Conservation (phyloP, 768 basidiomycete genomes). For the Glaciozyma martinii region DNA sequence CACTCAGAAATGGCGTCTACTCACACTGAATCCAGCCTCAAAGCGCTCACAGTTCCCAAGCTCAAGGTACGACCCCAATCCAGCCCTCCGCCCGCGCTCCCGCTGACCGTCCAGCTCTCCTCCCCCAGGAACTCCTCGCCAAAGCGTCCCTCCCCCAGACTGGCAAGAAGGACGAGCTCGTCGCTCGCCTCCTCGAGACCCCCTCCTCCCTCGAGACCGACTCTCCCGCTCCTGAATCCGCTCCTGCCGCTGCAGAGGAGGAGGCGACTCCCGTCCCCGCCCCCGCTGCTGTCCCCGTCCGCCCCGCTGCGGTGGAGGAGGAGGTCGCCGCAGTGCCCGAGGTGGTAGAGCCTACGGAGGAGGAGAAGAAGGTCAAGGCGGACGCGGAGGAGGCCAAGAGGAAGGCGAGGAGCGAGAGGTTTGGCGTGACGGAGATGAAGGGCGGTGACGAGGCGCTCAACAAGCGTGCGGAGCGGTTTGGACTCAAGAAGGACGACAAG, state of each 20-base stretch:
- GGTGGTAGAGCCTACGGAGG: conserved; percentile 1
- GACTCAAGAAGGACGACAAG: neutral
- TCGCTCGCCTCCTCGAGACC: conserved; percentile 31
- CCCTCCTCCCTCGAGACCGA: conserved; percentile 2
- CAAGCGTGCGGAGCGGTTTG: conserved; percentile 16
- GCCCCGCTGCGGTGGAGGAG: neutral
- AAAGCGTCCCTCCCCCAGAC: conserved; percentile 22
- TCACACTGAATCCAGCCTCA: conserved; percentile 18
- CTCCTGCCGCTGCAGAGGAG: conserved; percentile 7
- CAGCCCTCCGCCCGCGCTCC: neutral
- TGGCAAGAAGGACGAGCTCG: conserved; percentile 37
- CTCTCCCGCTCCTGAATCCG: conserved; percentile 3
- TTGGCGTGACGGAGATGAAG: conserved; percentile 16
- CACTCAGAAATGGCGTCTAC: neutral
- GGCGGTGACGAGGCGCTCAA: conserved; percentile 5
- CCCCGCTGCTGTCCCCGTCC: neutral
- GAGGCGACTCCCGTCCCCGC: conserved; percentile 11
- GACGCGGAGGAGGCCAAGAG: conserved; percentile 12
- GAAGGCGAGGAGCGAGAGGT: conserved; percentile 23
- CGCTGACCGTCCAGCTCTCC: neutral
- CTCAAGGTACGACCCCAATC: conserved; percentile 30
- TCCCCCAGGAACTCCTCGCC: conserved; percentile 27
- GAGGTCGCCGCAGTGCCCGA: neutral
- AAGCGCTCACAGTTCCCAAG: conserved; percentile 35
- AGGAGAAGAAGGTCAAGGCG: neutral